phyloP scores from a whole-genome alignment of 2,329 filamentous ascomycete species.

The Trichoderma sp. region DNA sequence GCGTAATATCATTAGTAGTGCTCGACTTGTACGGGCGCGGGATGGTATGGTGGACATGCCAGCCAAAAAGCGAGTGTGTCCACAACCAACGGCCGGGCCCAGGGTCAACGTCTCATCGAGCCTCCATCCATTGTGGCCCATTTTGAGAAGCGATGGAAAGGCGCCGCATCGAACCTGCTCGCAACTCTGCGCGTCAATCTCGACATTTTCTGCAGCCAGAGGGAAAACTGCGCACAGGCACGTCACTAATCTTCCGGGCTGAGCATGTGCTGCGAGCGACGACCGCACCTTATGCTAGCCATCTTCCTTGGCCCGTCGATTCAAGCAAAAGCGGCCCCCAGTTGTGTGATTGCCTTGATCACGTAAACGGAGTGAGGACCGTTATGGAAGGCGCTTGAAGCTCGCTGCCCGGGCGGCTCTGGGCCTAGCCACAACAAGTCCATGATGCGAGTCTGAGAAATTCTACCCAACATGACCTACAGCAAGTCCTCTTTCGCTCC shows the following conservation, averaged over 20 bases:
- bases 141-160: background rate
- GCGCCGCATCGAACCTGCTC: background rate
- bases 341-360: background rate
- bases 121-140: slow-evolving; percentile 3
- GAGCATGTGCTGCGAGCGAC: background rate
- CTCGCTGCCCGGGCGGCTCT: background rate
- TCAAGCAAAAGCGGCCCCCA: background rate
- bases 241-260: slow-evolving; percentile 6
- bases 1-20: background rate
- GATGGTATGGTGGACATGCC: slow-evolving; percentile 21
- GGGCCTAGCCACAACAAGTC: slow-evolving; percentile 4
- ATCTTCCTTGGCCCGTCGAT: background rate
- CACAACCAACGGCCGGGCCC: slow-evolving; percentile 11
- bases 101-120: background rate
- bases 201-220: slow-evolving; percentile 2
- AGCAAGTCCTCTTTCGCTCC: slow-evolving; percentile 1
- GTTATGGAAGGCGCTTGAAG: background rate
- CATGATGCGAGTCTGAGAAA: slow-evolving; percentile 2
- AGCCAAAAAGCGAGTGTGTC: slow-evolving; percentile 18
- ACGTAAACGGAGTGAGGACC: background rate
- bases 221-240: background rate
- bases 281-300: background rate
- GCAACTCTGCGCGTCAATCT: slow-evolving; percentile 5
- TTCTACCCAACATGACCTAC: background rate
- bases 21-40: slow-evolving; percentile 19